These are phyloP conservation scores for Rosa lucieae DNA, from an alignment of 306 rosid species.

Conservation along the genomic window DNA sequence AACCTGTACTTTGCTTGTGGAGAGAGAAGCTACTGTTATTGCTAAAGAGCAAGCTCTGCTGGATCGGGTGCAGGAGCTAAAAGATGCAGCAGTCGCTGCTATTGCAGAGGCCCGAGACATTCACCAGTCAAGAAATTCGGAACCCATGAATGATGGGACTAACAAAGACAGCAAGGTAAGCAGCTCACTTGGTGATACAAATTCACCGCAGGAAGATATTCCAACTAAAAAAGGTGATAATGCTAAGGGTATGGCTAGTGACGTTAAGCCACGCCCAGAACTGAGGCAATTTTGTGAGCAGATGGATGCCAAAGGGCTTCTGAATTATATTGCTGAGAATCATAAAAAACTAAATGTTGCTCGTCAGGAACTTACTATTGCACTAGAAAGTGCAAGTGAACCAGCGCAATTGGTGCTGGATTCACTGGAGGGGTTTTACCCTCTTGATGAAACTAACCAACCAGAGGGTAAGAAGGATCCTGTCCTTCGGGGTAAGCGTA, in stretches of 20 bases:
- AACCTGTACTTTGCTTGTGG: slow-evolving; percentile 36
- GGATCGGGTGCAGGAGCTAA: slow-evolving; percentile 75
- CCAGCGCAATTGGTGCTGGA: slow-evolving; percentile 74
- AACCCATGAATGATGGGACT: slow-evolving; percentile 45
- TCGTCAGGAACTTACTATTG: slow-evolving; percentile 65
- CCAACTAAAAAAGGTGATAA: slow-evolving; percentile 56
- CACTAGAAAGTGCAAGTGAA: slow-evolving; percentile 63
- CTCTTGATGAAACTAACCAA: slow-evolving; percentile 56
- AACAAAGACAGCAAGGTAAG: slow-evolving; percentile 64
- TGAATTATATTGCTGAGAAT: slow-evolving; percentile 57
- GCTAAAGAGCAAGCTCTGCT: slow-evolving; percentile 70
- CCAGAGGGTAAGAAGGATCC: slow-evolving; percentile 52
- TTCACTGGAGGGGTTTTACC: slow-evolving; percentile 82
- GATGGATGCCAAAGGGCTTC: slow-evolving; percentile 75
- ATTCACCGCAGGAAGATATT: slow-evolving; percentile 52
- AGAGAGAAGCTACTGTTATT: slow-evolving; percentile 59
- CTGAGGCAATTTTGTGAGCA: slow-evolving; percentile 56
- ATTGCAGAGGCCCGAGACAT: slow-evolving; percentile 53
- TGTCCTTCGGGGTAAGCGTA: slow-evolving; percentile 75
- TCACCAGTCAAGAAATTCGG: slow-evolving; percentile 44
- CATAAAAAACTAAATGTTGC: slow-evolving; percentile 40
- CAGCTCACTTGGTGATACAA: slow-evolving; percentile 58
- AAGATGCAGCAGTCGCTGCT: slow-evolving; percentile 66
- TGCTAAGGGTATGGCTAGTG: slow-evolving; percentile 54
- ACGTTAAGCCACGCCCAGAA: slow-evolving; percentile 61